Conservation (phyloP, 192 early-diverging fungal species). For the Spizellomyces punctatus region DNA sequence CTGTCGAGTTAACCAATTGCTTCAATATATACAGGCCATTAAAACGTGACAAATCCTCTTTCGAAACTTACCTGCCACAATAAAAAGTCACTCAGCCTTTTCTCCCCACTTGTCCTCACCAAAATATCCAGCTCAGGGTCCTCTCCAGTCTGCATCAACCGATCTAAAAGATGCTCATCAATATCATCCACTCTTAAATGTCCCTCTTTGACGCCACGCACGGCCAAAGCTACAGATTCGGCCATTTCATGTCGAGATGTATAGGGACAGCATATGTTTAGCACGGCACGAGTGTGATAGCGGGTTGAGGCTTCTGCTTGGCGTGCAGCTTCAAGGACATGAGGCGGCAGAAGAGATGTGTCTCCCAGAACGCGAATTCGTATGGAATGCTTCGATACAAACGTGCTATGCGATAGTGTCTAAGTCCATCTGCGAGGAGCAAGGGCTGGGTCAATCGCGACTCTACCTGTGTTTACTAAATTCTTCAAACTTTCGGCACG, state of each 20-base stretch:
- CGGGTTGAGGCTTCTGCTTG: slow-evolving; percentile 59
- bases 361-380: slow-evolving; percentile 84
- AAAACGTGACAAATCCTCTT: too few relatives aligned
- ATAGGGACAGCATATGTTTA: slow-evolving; percentile 94
- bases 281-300: slow-evolving; percentile 67
- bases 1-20: slow-evolving; percentile 5
- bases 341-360: slow-evolving; percentile 61
- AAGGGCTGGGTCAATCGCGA: not conserved
- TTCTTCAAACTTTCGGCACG: slow-evolving; percentile 74
- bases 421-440: not conserved
- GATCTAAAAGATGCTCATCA: slow-evolving; percentile 56
- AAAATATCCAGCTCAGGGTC: slow-evolving; percentile 71
- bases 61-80: slow-evolving; percentile 73
- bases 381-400: slow-evolving; percentile 72
- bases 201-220: slow-evolving; percentile 63
- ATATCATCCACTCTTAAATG: slow-evolving; percentile 59
- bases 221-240: slow-evolving; percentile 48
- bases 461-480: slow-evolving; percentile 70
- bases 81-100: slow-evolving; percentile 91
- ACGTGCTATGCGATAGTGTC: slow-evolving; percentile 54
- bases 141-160: slow-evolving; percentile 63
- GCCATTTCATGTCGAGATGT: slow-evolving; percentile 91
- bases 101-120: slow-evolving; percentile 94
- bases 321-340: slow-evolving; percentile 63
- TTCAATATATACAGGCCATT: too few relatives aligned